Evolutionary conservation across 192 early-diverging fungal genomes (phyloP).

Genomic region (Martensiomyces pterosporus): DNA sequence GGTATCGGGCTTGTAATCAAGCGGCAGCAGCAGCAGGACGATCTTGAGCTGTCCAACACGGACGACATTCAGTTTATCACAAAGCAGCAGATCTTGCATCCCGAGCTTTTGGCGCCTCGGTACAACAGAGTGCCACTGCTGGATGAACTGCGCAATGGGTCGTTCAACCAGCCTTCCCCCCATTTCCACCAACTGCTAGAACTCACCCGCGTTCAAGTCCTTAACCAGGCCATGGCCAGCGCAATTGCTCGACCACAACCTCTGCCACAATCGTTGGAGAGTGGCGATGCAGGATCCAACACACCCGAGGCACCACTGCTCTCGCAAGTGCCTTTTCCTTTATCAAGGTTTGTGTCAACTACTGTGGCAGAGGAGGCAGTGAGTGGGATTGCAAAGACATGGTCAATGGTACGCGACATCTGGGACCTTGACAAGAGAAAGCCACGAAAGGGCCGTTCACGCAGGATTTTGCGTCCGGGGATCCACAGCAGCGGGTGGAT

Average conservation of each 20-base stretch:
- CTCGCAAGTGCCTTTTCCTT: slow-evolving; percentile 1
- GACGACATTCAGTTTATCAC: slow-evolving; percentile 20
- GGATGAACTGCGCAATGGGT: background rate
- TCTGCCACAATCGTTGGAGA: too few relatives aligned
- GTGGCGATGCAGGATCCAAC: too few relatives aligned
- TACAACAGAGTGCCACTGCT: slow-evolving; percentile 12
- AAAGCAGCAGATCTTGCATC: slow-evolving; percentile 15
- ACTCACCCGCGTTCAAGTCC: slow-evolving; percentile 34
- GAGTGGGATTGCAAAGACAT: slow-evolving; percentile 12
- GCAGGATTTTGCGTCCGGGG: background rate
- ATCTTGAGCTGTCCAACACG: background rate
- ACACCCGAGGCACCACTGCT: too few relatives aligned
- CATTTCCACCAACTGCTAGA: slow-evolving; percentile 21
- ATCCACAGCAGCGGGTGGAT: slow-evolving; percentile 17
- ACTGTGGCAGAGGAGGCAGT: slow-evolving; percentile 37
- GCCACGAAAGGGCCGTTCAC: background rate
- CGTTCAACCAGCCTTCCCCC: background rate
- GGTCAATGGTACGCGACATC: slow-evolving; percentile 6
- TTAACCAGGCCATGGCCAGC: too few relatives aligned
- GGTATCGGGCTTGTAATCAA: slow-evolving; percentile 29
- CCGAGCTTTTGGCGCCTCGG: slow-evolving; percentile 19
- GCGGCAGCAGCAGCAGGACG: background rate
- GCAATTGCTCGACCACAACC: too few relatives aligned
- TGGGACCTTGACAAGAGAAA: background rate
- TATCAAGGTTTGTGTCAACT: slow-evolving; percentile 28